A percentile compares a stretch with the other conserved stretches of the same genome.
These are phyloP conservation scores for Cytospora chrysosperma DNA, from an alignment of 2,329 filamentous ascomycete genomes.

Conservation along the genomic window DNA sequence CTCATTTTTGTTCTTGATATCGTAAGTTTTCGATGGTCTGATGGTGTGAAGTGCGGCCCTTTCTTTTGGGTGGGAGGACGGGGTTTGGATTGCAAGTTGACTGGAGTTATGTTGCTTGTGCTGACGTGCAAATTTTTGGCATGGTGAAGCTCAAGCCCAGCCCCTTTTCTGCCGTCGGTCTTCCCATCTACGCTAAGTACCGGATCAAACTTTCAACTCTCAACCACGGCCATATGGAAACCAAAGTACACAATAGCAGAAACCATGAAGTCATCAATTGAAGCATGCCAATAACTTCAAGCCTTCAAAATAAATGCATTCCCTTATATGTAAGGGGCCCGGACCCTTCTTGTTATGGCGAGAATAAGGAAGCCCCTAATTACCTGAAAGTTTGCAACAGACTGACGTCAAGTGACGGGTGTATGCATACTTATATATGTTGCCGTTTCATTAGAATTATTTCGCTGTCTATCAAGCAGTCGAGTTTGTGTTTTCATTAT, in stretches of 20 bases:
- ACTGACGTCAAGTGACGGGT: neutral
- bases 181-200: neutral
- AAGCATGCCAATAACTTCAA: neutral
- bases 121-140: slow-evolving; percentile 3
- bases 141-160: neutral
- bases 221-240: neutral
- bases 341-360: neutral
- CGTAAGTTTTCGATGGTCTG: neutral
- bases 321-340: too few relatives aligned
- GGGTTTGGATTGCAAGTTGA: neutral
- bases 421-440: neutral
- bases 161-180: slow-evolving; percentile 5
- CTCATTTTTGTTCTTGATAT: slow-evolving; percentile 5
- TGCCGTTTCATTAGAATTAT: neutral
- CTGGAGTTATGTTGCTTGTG: neutral
- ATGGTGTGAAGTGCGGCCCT: neutral
- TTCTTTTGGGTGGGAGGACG: neutral
- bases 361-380: too few relatives aligned
- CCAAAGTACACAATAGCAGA: neutral
- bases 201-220: neutral
- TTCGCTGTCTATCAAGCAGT: neutral
- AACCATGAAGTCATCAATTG: neutral
- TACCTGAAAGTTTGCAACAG: too few relatives aligned
- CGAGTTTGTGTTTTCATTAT: neutral
- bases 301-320: neutral